These are phyloP conservation scores for Roridomyces roridus DNA, from an alignment of 768 basidiomycete genomes.

Conservation along the genomic window DNA sequence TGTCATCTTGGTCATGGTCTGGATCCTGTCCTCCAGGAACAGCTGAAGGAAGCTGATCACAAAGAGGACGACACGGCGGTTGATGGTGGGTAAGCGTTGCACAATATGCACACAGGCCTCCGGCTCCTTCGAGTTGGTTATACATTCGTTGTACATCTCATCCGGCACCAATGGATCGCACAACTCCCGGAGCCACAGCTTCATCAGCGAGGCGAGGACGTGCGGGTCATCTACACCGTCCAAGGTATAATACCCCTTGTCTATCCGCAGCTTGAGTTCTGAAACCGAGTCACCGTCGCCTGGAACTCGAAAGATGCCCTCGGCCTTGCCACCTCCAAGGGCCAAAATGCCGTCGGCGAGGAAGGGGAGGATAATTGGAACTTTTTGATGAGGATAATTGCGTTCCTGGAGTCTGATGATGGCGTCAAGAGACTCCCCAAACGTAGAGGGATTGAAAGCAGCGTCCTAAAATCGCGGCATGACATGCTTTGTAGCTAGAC, in stretches of 20 bases:
- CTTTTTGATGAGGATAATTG: conserved; percentile 82
- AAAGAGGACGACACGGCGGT: conserved; percentile 86
- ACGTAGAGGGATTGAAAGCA: conserved; percentile 94
- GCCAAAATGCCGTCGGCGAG: conserved; percentile 91
- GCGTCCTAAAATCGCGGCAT: conserved; percentile 64
- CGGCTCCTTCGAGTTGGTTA: conserved; percentile 70
- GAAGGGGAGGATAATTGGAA: conserved; percentile 94
- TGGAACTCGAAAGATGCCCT: conserved; percentile 93
- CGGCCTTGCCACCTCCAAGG: conserved; percentile 81
- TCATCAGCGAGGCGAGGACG: conserved; percentile 87
- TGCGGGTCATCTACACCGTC: conserved; percentile 92
- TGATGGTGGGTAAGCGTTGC: conserved; percentile 80
- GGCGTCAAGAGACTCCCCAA: conserved; percentile 87
- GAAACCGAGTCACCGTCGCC: conserved; percentile 91
- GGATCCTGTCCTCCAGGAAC: conserved; percentile 81
- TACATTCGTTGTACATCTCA: conserved; percentile 91
- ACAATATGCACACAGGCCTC: conserved; percentile 77
- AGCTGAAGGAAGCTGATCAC: conserved; percentile 90
- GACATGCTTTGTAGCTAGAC: conserved; percentile 8
- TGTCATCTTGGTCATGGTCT: conserved; percentile 86
- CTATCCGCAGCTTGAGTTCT: conserved; percentile 87
- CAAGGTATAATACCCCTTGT: conserved; percentile 89
- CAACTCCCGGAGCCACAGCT: conserved; percentile 93
- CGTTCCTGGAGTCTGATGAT: conserved; percentile 86
- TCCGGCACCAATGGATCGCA: conserved; percentile 91